These are phyloP conservation scores for Fusarium sacchari DNA, from an alignment of 2,329 filamentous ascomycete species.

Conservation along the genomic window DNA sequence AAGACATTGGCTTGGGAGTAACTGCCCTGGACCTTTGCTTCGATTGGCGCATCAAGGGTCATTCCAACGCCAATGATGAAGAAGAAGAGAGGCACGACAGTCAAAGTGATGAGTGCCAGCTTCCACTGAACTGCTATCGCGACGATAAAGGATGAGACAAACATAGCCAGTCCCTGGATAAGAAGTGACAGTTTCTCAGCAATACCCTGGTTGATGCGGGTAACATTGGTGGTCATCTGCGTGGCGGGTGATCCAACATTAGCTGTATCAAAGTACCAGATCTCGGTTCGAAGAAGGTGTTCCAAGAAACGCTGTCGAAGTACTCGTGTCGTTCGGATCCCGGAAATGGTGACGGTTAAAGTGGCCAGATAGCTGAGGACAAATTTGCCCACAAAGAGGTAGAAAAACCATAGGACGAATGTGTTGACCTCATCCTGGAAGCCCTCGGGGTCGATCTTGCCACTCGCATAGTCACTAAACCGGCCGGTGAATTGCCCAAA, in stretches of 20 bases:
- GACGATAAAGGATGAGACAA: constrained; percentile 51
- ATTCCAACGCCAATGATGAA: constrained; percentile 43
- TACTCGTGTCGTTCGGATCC: constrained; percentile 24
- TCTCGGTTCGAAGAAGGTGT: constrained; percentile 25
- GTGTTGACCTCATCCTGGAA: constrained; percentile 14
- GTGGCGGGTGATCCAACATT: constrained; percentile 40
- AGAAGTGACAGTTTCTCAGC: constrained; percentile 51
- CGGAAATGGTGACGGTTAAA: constrained; percentile 1
- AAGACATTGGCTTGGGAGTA: constrained; percentile 46
- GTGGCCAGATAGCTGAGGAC: constrained; percentile 25
- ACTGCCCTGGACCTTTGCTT: constrained; percentile 46
- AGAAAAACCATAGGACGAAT: constrained; percentile 31
- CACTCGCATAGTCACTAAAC: constrained; percentile 24
- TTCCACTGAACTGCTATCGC: constrained; percentile 54
- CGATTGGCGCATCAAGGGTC: constrained; percentile 42
- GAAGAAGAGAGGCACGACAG: constrained; percentile 44
- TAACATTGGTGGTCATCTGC: constrained; percentile 49
- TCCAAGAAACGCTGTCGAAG: constrained; percentile 21
- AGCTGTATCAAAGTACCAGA: constrained; percentile 28
- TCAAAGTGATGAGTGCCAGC: constrained; percentile 52
- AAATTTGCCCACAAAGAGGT: constrained; percentile 28
- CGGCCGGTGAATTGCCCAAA: constrained; percentile 26
- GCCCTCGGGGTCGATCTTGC: neutral
- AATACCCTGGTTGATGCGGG: constrained; percentile 52
- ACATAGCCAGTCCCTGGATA: constrained; percentile 50